Evolutionary conservation across 306 rosid species (phyloP).

Genomic region (apple (Malus domestica)): ASM211411v1 NC_041796.1:9216501-9217000

Average conservation of each 20-base stretch:
- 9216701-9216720: slow-evolving; percentile 2
- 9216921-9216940: slow-evolving; percentile 9
- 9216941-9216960: neutral
- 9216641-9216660: slow-evolving; percentile 57
- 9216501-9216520: slow-evolving; percentile 65
- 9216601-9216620: slow-evolving; percentile 72
- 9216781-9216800: slow-evolving; percentile 96
- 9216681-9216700: slow-evolving; percentile 11
- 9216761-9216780: slow-evolving; percentile 16
- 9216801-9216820: slow-evolving; percentile 79
- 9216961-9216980: slow-evolving; percentile 2
- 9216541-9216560: slow-evolving; percentile 59
- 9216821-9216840: slow-evolving; percentile 98
- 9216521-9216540: slow-evolving; percentile 68
- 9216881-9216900: slow-evolving; percentile 53
- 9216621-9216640: slow-evolving; percentile 81
- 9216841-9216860: slow-evolving; percentile 98
- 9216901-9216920: neutral
- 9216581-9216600: slow-evolving; percentile 70
- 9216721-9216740: neutral
- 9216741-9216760: slow-evolving; percentile 10
- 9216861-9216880: slow-evolving; percentile 86
- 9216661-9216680: slow-evolving; percentile 14
- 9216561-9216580: slow-evolving; percentile 76
- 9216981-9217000: slow-evolving; percentile 87